Conservation (phyloP, 805 yeast genomes). For the Kluyveromyces nonfermentans region DNA sequence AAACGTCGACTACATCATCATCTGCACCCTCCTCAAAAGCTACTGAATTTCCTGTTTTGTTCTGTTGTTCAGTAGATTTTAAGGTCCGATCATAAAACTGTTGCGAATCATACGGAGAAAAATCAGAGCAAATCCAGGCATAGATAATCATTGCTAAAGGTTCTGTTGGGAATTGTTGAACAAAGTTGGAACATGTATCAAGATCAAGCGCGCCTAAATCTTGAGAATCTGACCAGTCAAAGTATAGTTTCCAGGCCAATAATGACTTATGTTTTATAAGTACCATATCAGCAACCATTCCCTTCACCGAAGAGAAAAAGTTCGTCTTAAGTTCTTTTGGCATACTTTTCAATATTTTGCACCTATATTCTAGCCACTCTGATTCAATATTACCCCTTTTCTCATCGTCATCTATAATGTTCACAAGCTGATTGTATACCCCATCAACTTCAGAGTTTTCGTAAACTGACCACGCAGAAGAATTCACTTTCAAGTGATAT, state of each 20-base stretch:
- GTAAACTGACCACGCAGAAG: constrained; percentile 39
- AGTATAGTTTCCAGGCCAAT: constrained; percentile 61
- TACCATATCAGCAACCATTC: constrained; percentile 63
- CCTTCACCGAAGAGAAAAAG: constrained; percentile 37
- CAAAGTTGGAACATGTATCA: constrained; percentile 39
- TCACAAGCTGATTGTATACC: constrained; percentile 48
- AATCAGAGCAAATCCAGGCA: constrained; percentile 56
- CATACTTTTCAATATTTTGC: constrained; percentile 42
- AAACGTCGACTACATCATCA: constrained; percentile 13
- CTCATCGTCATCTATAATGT: constrained; percentile 52
- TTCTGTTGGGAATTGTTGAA: constrained; percentile 46
- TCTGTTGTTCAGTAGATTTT: constrained; percentile 17
- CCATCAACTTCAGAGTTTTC: constrained; percentile 41
- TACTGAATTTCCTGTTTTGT: constrained; percentile 16
- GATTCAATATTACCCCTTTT: constrained; percentile 52
- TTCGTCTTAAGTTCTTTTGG: constrained; percentile 37
- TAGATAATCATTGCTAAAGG: constrained; percentile 56
- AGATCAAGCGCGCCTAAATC: constrained; percentile 42
- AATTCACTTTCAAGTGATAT: constrained; percentile 32
- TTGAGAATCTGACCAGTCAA: constrained; percentile 63
- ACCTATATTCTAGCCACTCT: constrained; percentile 46
- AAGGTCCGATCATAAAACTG: constrained; percentile 15
- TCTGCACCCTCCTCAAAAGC: constrained; percentile 6
- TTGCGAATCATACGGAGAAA: constrained; percentile 48
- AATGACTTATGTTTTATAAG: constrained; percentile 51